A percentile compares a stretch with the other conserved stretches of the same genome.
These are phyloP conservation scores for Olyra latifolia DNA, from an alignment of 176 grass and related monocot species.

Conservation along the genomic window DNA sequence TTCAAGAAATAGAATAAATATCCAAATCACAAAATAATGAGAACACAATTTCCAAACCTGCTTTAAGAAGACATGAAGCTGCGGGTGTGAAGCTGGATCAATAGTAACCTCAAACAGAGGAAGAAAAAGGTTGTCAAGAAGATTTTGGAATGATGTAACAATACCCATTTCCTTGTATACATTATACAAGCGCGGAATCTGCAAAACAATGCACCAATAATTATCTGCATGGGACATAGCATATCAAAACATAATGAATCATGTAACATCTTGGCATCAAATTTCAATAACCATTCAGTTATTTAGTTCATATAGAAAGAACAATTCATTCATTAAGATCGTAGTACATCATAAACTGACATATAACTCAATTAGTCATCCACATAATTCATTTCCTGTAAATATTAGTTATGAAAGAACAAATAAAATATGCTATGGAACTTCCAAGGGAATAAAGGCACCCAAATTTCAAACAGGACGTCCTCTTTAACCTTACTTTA, in stretches of 20 bases:
- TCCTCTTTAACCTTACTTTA: background rate
- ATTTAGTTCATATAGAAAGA: background rate
- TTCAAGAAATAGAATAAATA: background rate
- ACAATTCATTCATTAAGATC: background rate
- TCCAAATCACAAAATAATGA: slow-evolving; percentile 26
- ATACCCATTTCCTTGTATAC: slow-evolving; percentile 99
- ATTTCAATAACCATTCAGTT: slow-evolving; percentile 16
- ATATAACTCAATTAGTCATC: slow-evolving; percentile 8
- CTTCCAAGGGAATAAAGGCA: background rate
- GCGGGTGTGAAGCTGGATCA: slow-evolving; percentile 88
- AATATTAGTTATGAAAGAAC: slow-evolving; percentile 11
- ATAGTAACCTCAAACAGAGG: slow-evolving; percentile 98
- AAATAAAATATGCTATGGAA: slow-evolving; percentile 10
- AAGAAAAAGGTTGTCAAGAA: slow-evolving; percentile 99
- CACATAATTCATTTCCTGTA: background rate
- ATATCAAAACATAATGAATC: slow-evolving; percentile 16
- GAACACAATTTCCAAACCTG: slow-evolving; percentile 56
- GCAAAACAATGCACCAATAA: slow-evolving; percentile 34
- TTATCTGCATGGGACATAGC: background rate
- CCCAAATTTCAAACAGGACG: background rate
- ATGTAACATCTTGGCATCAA: slow-evolving; percentile 6
- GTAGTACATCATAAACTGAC: background rate
- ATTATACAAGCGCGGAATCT: slow-evolving; percentile 96
- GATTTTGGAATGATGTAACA: slow-evolving; percentile 91
- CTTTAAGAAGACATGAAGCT: slow-evolving; percentile 91